Base-by-base conservation (phyloP, 306 rosid species). In the Carpinus viminea region DNA sequence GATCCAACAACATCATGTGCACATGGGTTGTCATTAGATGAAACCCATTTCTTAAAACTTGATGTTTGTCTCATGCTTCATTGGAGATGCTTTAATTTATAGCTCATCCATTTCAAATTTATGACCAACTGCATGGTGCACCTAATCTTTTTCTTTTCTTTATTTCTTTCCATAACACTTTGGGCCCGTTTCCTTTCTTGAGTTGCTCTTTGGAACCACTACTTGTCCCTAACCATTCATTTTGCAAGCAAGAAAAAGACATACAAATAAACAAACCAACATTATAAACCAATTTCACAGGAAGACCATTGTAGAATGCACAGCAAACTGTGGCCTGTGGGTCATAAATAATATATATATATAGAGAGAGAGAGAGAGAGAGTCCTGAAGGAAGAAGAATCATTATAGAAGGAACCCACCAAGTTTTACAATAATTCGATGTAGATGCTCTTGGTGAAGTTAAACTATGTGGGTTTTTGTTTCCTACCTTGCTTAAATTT, bases 1-100 rank as follows among this genome's bases (percentile, higher is more conserved):
- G 38, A 79, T 18, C 77, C 66, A 79, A 60, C 73, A 50, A 73
- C 47, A 72, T 60, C 66, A 72, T 61, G 78, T 61, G 73, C 82
- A 72, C 72, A 48, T 60, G 77, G 64, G 64, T 76, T 70, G 26
- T 78, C 38, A 70, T 46, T 68, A n/a, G 28, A 17, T 10, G 1
- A 61, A 59, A 61, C 48, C 34, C 31, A 53, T 76, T 24, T 56
- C 70, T 71, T 12, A n/a, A 31, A 12, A 48, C 11, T 41, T 66
- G 2, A 54, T 17, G 2, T 70, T 31, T 21, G 64, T 65, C 61
- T 56, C 12, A 26, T 70, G 41, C 38, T 59, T 68, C 16, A 15
- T 55, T 41, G 61, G 26, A 62, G 46, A 72, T 38, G n/a, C 45
- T 72, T 78, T 24, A 24, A 24, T 24, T 24, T 51, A 66, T 31